Base-by-base conservation (phyloP, 176 grass and related monocot species). In the Phragmites australis region DNA sequence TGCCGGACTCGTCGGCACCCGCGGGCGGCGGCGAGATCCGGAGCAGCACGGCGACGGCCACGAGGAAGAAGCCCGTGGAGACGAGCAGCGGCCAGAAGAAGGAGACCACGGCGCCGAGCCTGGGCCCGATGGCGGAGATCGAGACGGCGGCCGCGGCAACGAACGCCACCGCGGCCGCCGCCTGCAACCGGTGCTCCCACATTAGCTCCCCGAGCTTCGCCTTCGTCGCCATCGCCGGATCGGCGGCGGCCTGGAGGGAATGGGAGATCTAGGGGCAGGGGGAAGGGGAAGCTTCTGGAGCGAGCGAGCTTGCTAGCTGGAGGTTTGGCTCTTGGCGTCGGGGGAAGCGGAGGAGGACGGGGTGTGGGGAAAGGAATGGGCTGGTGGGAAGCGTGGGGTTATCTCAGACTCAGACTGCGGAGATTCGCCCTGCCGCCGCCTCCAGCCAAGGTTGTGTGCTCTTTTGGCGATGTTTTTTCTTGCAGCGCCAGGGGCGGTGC, bases 41-140 rank as follows among this genome's bases (percentile, higher is more conserved):
- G 77, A 94, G 89, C 77, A 92, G 84, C 34, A 94, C 77, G 67
- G 89, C 82, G 40, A 94, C 46, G 42, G 87, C 87, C 56, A 90
- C 66, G 52, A 94, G 89, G 72, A 92, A 82, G 84, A 87, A 82
- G 16, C 42, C 84, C 17, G 93, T 94, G 80, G 89, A 94, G 83
- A 89, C 65, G 59, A 94, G 87, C 62, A 94, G 77, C 53, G 93
- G 93, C 87, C 89, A 89, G 86, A 92, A 94, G 81, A 91, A 94
- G 74, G 93, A 59, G 39, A 92, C 70, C 55, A 92, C 83, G 81
- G 58, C 72, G 74, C 84, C 10, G 59, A 91, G 79, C 41, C 73
- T 66, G 46, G 84, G 87, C 52, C 80, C 83, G 72, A 89, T 18
- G 59, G 62, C 74, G 60, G 85, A 84, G 77, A 89, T 12, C 64